These are phyloP conservation scores for Saxispiralis lemnorum DNA, from an alignment of 495 filamentous ascomycete species.

Conservation along the genomic window DNA sequence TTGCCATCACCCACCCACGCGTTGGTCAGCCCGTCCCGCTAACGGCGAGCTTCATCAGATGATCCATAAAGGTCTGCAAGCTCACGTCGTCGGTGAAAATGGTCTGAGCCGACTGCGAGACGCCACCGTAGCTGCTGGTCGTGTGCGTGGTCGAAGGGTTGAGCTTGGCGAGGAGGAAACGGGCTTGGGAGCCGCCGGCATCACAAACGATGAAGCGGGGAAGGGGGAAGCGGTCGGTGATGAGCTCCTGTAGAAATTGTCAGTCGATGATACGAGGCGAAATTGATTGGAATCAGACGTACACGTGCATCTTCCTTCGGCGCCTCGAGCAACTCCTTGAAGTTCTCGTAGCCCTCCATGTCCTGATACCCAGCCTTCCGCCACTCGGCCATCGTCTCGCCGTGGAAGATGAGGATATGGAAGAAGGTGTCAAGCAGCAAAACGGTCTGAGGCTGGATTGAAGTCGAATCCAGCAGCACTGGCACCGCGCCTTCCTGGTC, in stretches of 20 bases:
- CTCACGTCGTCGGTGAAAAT: conserved; percentile 99
- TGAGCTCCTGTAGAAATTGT: conserved; percentile 55
- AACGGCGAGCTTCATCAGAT: conserved; percentile 70
- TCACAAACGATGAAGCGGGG: conserved; percentile 98
- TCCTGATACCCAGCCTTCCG: conserved; percentile 96
- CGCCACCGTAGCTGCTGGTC: conserved; percentile 56
- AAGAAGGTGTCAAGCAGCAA: conserved; percentile 97
- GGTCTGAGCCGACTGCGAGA: conserved; percentile 80
- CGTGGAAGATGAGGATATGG: conserved; percentile 98
- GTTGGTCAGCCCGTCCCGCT: conserved; percentile 15
- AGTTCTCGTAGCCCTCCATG: conserved; percentile 96
- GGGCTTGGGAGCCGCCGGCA: conserved; percentile 90
- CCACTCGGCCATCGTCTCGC: conserved; percentile 96
- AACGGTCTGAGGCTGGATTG: conserved; percentile 86
- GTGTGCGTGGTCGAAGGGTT: conserved; percentile 99
- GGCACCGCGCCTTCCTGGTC: conserved; percentile 82
- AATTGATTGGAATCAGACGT: conserved; percentile 21
- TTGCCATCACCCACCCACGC: not conserved
- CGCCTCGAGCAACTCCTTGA: conserved; percentile 68
- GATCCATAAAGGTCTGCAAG: conserved; percentile 97
- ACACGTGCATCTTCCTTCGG: conserved; percentile 97
- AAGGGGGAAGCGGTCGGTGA: conserved; percentile 90
- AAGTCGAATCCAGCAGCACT: conserved; percentile 86
- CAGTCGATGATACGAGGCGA: conserved; percentile 9
- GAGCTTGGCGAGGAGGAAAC: conserved; percentile 92